A percentile compares a stretch with the other conserved stretches of the same genome.
Evolutionary conservation across 805 yeast species (phyloP).

Genomic region (Lipomyces yamanashiensis): DNA sequence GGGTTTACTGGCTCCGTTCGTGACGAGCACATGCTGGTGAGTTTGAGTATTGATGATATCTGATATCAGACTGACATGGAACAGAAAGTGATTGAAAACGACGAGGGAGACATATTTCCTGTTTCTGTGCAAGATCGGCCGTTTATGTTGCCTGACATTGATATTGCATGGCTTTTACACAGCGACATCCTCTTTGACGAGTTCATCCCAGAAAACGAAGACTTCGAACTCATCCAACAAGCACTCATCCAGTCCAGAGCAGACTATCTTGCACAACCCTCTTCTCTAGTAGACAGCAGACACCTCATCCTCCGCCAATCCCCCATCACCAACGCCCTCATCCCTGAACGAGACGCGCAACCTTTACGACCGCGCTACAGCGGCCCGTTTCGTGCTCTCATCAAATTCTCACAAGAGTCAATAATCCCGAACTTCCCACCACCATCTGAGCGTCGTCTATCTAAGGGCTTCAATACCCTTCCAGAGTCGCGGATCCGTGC

Average conservation of each 20-base stretch:
- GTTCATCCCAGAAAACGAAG: too few relatives aligned
- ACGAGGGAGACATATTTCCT: slow-evolving; percentile 1
- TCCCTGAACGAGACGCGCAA: neutral
- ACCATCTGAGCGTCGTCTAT: neutral
- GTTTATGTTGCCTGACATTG: neutral
- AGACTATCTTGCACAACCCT: too few relatives aligned
- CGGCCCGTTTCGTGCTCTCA: slow-evolving; percentile 20
- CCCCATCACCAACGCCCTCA: neutral
- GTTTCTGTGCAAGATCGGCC: neutral
- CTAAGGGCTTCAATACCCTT: neutral
- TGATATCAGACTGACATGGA: neutral
- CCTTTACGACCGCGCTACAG: slow-evolving; percentile 12
- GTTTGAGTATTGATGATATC: neutral
- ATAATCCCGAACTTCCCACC: slow-evolving; percentile 1
- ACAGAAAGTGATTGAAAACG: neutral
- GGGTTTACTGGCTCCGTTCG: slow-evolving; percentile 3
- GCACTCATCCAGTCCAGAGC: too few relatives aligned
- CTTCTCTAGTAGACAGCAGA: neutral
- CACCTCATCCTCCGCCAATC: neutral
- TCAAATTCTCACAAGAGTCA: neutral
- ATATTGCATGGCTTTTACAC: neutral
- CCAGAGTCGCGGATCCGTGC: slow-evolving; percentile 10
- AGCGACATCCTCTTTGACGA: neutral
- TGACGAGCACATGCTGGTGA: neutral
- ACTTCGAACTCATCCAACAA: too few relatives aligned